These are phyloP conservation scores for Teratosphaeria destructans DNA, from an alignment of 2,329 filamentous ascomycete genomes.

Conservation along the genomic window DNA sequence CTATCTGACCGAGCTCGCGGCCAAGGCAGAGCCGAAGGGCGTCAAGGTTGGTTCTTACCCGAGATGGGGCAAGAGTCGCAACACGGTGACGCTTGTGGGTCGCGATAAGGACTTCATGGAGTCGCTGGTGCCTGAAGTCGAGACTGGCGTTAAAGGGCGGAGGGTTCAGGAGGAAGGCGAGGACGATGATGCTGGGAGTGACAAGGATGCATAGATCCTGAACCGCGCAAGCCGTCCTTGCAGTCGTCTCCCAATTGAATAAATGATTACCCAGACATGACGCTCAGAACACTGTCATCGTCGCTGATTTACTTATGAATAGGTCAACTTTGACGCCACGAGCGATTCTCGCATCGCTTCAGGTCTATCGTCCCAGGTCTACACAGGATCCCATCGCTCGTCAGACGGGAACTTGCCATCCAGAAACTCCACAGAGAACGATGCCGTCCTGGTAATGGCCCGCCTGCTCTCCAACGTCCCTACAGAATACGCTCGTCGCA, in stretches of 20 bases:
- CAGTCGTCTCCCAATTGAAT: neutral
- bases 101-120: slow-evolving; percentile 69
- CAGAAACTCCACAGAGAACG: neutral
- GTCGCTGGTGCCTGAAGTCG: slow-evolving; percentile 65
- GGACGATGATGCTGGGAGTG: slow-evolving; percentile 35
- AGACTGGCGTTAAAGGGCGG: slow-evolving; percentile 62
- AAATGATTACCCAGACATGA: too few relatives aligned
- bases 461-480: neutral
- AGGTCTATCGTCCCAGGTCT: neutral
- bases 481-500: neutral
- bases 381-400: neutral
- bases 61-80: slow-evolving; percentile 74
- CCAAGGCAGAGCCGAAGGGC: slow-evolving; percentile 59
- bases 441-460: neutral
- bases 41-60: slow-evolving; percentile 96
- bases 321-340: too few relatives aligned
- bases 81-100: slow-evolving; percentile 81
- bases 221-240: neutral
- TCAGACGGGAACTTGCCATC: neutral
- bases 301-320: too few relatives aligned
- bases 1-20: slow-evolving; percentile 71
- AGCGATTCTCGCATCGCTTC: neutral
- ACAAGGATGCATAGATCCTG: slow-evolving; percentile 21
- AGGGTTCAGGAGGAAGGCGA: slow-evolving; percentile 59
- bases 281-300: too few relatives aligned